Conservation (phyloP, 805 yeast species). For the Candida palmyrensis region DNA sequence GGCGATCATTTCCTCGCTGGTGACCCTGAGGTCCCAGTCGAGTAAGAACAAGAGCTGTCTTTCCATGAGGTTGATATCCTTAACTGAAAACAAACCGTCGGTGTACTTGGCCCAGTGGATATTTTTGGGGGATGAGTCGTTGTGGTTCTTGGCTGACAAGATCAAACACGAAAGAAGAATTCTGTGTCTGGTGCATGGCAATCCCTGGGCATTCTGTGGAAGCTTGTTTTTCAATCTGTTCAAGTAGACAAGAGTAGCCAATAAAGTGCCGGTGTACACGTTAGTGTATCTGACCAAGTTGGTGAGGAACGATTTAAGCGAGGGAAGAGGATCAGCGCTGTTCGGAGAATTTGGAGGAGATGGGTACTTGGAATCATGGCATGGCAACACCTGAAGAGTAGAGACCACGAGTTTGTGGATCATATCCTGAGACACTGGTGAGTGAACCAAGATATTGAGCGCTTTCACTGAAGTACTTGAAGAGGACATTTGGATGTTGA, state of each 20-base stretch:
- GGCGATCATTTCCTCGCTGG: constrained; percentile 37
- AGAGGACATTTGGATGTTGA: constrained; percentile 10
- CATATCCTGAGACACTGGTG: constrained; percentile 74
- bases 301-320: constrained; percentile 69
- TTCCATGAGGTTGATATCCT: constrained; percentile 78
- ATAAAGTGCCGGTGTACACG: constrained; percentile 74
- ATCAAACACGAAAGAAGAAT: constrained; percentile 71
- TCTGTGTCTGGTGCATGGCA: constrained; percentile 77
- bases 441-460: constrained; percentile 49
- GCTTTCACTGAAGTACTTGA: constrained; percentile 42
- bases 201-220: constrained; percentile 69
- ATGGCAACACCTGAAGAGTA: constrained; percentile 64
- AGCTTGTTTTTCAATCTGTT: constrained; percentile 54
- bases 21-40: constrained; percentile 62
- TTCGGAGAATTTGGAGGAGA: constrained; percentile 20
- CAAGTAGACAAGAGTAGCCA: constrained; percentile 67
- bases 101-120: constrained; percentile 77
- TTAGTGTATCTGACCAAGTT: constrained; percentile 69
- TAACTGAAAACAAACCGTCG: constrained; percentile 61
- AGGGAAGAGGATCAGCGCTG: constrained; percentile 45
- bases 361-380: constrained; percentile 38
- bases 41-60: constrained; percentile 64
- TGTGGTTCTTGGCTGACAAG: constrained; percentile 67
- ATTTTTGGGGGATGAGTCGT: constrained; percentile 75
- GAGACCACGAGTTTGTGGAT: constrained; percentile 61